Conservation (phyloP, 2,329 filamentous ascomycete genomes). For the Tothia fuscella region DNA sequence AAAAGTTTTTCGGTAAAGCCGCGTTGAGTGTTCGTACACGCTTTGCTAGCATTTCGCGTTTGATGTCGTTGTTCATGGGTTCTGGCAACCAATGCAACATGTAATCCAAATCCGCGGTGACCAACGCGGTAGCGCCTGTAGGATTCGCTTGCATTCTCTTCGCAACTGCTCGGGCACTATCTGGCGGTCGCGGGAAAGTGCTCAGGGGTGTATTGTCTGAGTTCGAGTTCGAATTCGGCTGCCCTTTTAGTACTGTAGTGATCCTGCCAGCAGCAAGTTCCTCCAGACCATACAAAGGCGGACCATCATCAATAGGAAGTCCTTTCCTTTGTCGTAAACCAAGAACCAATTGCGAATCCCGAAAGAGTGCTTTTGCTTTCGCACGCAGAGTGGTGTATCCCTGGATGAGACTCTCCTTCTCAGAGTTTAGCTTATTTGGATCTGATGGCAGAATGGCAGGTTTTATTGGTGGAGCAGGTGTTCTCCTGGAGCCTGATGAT, state of each 20-base stretch:
- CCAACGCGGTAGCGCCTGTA: background rate
- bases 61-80: slow-evolving; percentile 1
- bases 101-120: slow-evolving; percentile 5
- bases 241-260: background rate
- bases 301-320: background rate
- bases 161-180: slow-evolving; percentile 4
- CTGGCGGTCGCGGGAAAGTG: background rate
- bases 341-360: background rate
- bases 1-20: slow-evolving; percentile 8
- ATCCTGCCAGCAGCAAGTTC: background rate
- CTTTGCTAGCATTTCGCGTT: slow-evolving; percentile 10
- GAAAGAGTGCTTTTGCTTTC: background rate
- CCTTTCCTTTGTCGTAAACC: background rate
- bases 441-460: background rate
- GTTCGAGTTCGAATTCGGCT: background rate
- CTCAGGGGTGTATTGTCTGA: background rate
- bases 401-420: background rate
- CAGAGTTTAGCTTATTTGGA: background rate
- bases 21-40: slow-evolving; percentile 6
- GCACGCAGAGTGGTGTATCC: background rate
- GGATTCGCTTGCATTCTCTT: slow-evolving; percentile 4
- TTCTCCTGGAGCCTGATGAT: background rate
- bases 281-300: background rate
- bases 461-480: background rate
- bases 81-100: slow-evolving; percentile 1